phyloP scores from a whole-genome alignment of 139 green algal genomes.

The Chlorella sp. region DNA sequence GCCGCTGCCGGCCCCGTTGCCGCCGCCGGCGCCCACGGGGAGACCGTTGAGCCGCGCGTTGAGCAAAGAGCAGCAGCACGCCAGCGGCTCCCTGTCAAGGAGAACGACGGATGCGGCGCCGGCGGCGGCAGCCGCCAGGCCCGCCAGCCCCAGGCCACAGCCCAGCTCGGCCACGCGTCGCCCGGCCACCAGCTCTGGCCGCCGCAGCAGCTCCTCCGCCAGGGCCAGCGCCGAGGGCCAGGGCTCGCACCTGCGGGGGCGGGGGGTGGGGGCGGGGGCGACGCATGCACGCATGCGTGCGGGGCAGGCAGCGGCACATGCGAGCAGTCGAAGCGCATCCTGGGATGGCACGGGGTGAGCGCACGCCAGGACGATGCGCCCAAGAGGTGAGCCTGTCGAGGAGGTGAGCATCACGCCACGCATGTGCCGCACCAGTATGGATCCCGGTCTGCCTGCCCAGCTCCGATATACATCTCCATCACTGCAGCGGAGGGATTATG shows the following conservation, averaged over 20 bases:
- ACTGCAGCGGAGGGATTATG: conserved; percentile 34
- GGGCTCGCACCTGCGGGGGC: conserved; percentile 8
- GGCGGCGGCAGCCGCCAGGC: conserved; percentile 61
- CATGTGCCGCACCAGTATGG: conserved; percentile 8
- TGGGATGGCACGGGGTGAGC: not conserved
- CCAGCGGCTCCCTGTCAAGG: conserved; percentile 79
- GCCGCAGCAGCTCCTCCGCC: conserved; percentile 56
- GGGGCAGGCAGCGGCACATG: not conserved
- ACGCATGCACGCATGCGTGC: not conserved
- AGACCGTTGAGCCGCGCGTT: conserved; percentile 32
- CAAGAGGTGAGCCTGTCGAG: not conserved
- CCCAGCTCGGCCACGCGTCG: conserved; percentile 71
- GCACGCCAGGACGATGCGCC: not conserved
- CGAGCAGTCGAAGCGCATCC: not conserved
- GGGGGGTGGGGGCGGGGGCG: conserved; percentile 19
- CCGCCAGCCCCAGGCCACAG: conserved; percentile 72
- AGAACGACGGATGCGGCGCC: conserved; percentile 72
- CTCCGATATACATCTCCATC: conserved; percentile 78
- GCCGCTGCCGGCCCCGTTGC: conserved; percentile 3
- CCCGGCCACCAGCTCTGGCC: conserved; percentile 57
- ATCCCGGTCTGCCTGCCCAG: conserved; percentile 33
- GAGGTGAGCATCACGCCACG: not conserved
- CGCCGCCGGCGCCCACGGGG: not conserved
- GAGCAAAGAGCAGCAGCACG: conserved; percentile 75
- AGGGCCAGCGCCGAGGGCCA: conserved; percentile 85